phyloP scores from a whole-genome alignment of 495 filamentous ascomycete genomes.

The Geopyxis carbonaria region DNA sequence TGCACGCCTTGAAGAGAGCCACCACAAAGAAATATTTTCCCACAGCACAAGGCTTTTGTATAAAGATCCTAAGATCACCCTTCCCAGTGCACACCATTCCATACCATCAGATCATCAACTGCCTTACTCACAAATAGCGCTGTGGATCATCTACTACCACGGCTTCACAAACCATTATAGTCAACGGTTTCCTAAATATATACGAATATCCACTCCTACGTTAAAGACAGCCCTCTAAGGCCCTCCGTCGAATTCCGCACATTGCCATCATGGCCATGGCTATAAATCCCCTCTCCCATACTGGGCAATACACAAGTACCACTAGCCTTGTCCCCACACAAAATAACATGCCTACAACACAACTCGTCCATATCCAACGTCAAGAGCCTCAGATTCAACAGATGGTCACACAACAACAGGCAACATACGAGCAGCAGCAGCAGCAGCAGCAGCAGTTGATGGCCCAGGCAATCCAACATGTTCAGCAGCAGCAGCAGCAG shows the following conservation, averaged over 20 bases:
- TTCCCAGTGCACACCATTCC: not conserved
- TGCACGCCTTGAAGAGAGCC: too few relatives aligned
- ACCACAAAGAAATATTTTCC: too few relatives aligned
- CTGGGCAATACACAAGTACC: constrained; percentile 2
- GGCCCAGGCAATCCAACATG: not conserved
- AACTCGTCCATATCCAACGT: too few relatives aligned
- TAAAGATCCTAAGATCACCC: constrained; percentile 4
- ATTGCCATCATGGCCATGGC: constrained; percentile 1
- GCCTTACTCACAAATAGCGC: constrained; percentile 1
- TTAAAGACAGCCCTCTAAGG: not conserved
- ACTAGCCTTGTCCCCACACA: not conserved
- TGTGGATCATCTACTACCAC: not conserved
- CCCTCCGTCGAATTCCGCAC: too few relatives aligned
- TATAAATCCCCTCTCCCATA: not conserved
- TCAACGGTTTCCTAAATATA: constrained; percentile 1
- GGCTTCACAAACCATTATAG: not conserved
- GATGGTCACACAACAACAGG: too few relatives aligned
- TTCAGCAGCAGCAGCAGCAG: constrained; percentile 1
- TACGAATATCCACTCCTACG: constrained; percentile 1
- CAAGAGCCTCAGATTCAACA: too few relatives aligned
- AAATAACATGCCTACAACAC: too few relatives aligned
- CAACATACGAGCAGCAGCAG: too few relatives aligned
- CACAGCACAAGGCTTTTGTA: too few relatives aligned
- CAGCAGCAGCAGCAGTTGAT: not conserved
- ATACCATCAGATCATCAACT: constrained; percentile 1